Base-by-base conservation (phyloP, 495 filamentous ascomycete genomes). In the Podospora pseudoanserina region DNA sequence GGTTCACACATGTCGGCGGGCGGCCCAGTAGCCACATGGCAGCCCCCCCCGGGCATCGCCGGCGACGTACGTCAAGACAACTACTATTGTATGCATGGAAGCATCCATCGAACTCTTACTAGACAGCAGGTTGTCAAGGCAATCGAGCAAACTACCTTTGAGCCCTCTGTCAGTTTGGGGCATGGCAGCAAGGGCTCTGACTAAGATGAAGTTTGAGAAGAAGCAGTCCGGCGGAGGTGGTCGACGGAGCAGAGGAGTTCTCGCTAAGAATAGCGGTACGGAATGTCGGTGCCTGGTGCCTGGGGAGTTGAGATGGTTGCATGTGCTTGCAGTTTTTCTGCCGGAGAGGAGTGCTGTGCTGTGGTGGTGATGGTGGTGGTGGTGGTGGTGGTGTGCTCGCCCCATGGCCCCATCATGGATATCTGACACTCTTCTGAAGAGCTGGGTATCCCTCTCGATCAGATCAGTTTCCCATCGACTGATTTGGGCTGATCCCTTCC, bases 211-310 rank as follows among this genome's bases (percentile, higher is more conserved):
- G 26, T 19, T 16, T 20, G 16, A 9, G 59, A 28, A 26, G 16
- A 61, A 32, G 3, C 3, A 4, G 61, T 18, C 4, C 32, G 27
- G 61, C 34, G 61, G 61, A 28, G 20, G 4, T 16, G 15, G 39
- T 49, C 39, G 39, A 11, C 0, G 39, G 5, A 49, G 39, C 9
- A 49, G 39, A 49, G 15, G 39, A 49, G 39, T 49, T 49, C 39
- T 49, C 61, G 27, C 61, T 63, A 63, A 63, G 61, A 63, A 63
- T 63, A 63, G 61, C 32, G 59, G 16, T 20, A 32, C 27, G 59
- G 18, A 49, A 63, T 39, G 32, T 11, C 20, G 30, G 39, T 49
- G 39, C 39, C 39, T 49, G 61, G 61, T 63, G 61, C 61, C 61
- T 63, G 61, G 32, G 32, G 13, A 60, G 23, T 23, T 23, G 13